Conservation (phyloP, 768 basidiomycete genomes). For the Podaxis carcinomalis region DNA sequence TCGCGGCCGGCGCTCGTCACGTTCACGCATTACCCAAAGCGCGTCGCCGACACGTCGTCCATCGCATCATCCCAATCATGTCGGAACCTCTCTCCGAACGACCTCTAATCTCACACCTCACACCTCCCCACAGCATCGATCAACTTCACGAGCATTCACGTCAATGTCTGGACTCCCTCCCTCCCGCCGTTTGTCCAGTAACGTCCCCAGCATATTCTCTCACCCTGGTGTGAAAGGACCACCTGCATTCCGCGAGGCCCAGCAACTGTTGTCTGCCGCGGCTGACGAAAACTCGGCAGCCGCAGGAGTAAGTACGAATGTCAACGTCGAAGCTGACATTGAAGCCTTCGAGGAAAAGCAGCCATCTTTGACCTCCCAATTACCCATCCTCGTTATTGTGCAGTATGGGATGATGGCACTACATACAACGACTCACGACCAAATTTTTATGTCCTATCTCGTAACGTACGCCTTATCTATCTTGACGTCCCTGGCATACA, state of each 20-base stretch:
- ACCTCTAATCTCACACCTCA: constrained; percentile 27
- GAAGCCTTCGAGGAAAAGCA: constrained; percentile 48
- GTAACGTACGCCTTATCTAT: not conserved
- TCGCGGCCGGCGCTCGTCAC: constrained; percentile 6
- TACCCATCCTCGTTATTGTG: constrained; percentile 81
- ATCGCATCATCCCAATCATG: constrained; percentile 25
- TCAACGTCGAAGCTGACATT: constrained; percentile 38
- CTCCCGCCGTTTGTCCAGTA: constrained; percentile 50
- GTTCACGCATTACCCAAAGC: constrained; percentile 3
- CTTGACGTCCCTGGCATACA: not conserved
- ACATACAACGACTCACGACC: constrained; percentile 87
- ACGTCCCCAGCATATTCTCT: constrained; percentile 74
- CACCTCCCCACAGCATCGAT: constrained; percentile 23
- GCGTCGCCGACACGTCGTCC: constrained; percentile 18
- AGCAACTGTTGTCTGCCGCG: constrained; percentile 45
- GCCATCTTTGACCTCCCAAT: constrained; percentile 63
- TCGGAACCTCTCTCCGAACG: constrained; percentile 23
- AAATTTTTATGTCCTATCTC: constrained; percentile 69
- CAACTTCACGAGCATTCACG: constrained; percentile 8
- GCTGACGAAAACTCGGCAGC: constrained; percentile 29
- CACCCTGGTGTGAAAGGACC: constrained; percentile 82
- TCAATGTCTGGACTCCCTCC: constrained; percentile 6
- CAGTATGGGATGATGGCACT: constrained; percentile 90
- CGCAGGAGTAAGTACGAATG: constrained; percentile 24
- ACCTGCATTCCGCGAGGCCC: constrained; percentile 70